Conservation (phyloP, 1,284 basidiomycete species). For the Cryptococcus wingfieldii region DNA sequence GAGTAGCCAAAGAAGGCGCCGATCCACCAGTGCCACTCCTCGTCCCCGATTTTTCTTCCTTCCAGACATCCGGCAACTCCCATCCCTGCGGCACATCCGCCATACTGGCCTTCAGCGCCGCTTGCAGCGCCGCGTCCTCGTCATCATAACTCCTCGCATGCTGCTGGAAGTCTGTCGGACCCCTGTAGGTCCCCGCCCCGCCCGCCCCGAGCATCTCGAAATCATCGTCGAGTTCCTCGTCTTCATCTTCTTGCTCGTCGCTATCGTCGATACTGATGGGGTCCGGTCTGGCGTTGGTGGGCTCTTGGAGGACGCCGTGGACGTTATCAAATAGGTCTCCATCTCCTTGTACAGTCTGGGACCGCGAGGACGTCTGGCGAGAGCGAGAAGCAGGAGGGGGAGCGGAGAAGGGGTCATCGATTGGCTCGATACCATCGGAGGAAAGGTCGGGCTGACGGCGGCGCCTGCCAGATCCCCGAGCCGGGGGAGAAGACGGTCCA, state of each 20-base stretch:
- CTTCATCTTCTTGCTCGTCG: conserved; percentile 35
- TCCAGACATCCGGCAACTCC: conserved; percentile 17
- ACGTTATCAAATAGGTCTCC: conserved; percentile 16
- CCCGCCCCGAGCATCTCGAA: conserved; percentile 2
- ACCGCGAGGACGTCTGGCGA: conserved; percentile 10
- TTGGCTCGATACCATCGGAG: conserved; percentile 1
- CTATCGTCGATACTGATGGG: conserved; percentile 27
- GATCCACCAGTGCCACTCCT: background rate
- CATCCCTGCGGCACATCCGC: conserved; percentile 61
- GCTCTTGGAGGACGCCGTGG: conserved; percentile 5
- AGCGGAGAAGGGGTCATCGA: conserved; percentile 10
- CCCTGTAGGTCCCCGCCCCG: conserved; percentile 11
- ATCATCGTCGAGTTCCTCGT: conserved; percentile 9
- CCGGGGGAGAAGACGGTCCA: conserved; percentile 13
- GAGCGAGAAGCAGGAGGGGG: conserved; percentile 8
- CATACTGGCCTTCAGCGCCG: conserved; percentile 75
- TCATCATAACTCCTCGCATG: conserved; percentile 62
- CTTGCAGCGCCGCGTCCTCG: conserved; percentile 78
- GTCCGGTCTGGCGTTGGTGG: conserved; percentile 31
- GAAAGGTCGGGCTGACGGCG: conserved; percentile 21
- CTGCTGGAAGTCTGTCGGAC: conserved; percentile 37
- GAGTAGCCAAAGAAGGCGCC: conserved; percentile 6
- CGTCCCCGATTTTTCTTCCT: background rate
- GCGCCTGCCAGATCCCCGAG: conserved; percentile 1
- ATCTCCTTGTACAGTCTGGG: conserved; percentile 2